Percentiles rank a stretch among this genome's conserved stretches.
Evolutionary conservation across 2,329 filamentous ascomycete genomes (phyloP).

Genomic region (Bipolaris cookei): DNA sequence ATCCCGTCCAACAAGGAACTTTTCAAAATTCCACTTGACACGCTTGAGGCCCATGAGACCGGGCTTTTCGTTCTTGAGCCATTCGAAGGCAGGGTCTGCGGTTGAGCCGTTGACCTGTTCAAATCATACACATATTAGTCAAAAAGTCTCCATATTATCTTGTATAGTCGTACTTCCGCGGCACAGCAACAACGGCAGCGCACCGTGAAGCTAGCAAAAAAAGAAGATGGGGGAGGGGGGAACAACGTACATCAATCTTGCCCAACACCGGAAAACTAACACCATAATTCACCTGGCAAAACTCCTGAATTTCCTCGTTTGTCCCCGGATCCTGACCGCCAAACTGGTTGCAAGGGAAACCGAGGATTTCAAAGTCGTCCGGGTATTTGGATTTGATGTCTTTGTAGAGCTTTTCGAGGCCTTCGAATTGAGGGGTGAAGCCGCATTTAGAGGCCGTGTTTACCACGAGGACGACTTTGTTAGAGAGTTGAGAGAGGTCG

Average conservation of each 20-base stretch:
- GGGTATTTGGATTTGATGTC: constrained; percentile 70
- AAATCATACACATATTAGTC: background rate
- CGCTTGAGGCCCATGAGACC: constrained; percentile 86
- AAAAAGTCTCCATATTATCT: no score
- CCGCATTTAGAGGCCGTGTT: constrained; percentile 99
- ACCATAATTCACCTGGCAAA: constrained; percentile 94
- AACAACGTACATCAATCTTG: constrained; percentile 78
- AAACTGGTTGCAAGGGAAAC: constrained; percentile 99
- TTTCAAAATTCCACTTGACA: constrained; percentile 99
- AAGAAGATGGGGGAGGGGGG: constrained; percentile 1
- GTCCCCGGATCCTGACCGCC: constrained; percentile 84
- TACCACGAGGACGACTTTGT: constrained; percentile 93
- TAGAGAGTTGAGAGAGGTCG: constrained; percentile 73
- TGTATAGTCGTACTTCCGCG: no score
- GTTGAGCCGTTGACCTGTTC: constrained; percentile 72
- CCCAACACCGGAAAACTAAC: constrained; percentile 89
- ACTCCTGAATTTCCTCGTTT: constrained; percentile 66
- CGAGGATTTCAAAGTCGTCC: constrained; percentile 83
- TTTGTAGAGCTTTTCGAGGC: constrained; percentile 90
- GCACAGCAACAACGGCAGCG: no score
- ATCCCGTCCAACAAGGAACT: constrained; percentile 88
- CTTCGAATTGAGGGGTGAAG: constrained; percentile 94
- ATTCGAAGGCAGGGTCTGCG: constrained; percentile 80
- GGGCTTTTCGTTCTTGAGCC: constrained; percentile 72
- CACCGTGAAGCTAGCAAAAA: background rate